Evolutionary conservation across 2,329 filamentous ascomycete species (phyloP), one percentile per base, ranked within the genome.

Genomic region (Fusarium sp.): DNA sequence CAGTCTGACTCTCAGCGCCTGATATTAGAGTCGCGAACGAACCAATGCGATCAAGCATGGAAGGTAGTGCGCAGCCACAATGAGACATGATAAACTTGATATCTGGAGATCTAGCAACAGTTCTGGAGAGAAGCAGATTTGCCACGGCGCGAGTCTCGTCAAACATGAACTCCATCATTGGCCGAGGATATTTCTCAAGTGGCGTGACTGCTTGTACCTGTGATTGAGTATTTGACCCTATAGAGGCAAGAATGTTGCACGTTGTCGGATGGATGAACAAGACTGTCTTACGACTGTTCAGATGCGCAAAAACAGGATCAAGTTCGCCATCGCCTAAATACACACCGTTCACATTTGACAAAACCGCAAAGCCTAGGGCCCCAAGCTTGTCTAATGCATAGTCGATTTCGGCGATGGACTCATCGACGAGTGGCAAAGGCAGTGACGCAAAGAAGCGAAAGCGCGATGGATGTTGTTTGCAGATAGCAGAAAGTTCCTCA

Each of bases 161-260:
- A 7, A 59, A 55, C 42, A 59, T 59, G 21, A 54, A 55, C 36
- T 59, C 57, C 42, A 59, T 54, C 49, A 59, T 54, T 3, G 50
- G 42, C 4, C 34, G 49, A 3, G 57, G 57, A 36, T 42, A 42
- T 1, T 38, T 43, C 7, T 43, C 39, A 3, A 57, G 39, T 10
- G 55, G 55, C 22, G 22, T 57, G 2, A 33, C 55, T 7, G 49
- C 13, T 13, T 57, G 44, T 15, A 51, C 22, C 13, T 19, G 10
- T 46, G 14, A 26, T 13, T 46, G 47, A 9, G 28, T 7, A 21
- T 22, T 19, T 46, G 28, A 8, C 17, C 39, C 21, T 9, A 19
- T 7, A 7, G 22, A 15, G 4, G 28, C 15, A 45, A 45, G 33
- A 10, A 57, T 19, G 21, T 55, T 55, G 42, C 49, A 59, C 2